These are phyloP conservation scores for Astrothelium macrocarpum DNA, from an alignment of 495 filamentous ascomycete genomes.

Conservation along the genomic window DNA sequence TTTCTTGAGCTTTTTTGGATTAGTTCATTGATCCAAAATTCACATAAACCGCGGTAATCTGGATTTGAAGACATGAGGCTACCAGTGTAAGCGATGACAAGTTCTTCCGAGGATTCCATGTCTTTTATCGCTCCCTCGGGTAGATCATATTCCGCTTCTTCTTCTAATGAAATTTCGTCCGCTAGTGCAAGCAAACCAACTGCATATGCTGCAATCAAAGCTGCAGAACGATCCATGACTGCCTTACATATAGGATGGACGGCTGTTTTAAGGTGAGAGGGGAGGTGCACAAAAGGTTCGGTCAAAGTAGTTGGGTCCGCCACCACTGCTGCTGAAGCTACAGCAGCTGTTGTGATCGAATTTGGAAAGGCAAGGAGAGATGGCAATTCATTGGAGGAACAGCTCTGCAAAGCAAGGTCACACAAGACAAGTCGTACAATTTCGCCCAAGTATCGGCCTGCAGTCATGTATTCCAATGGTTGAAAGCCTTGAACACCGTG, in stretches of 20 bases:
- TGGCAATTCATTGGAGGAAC: not conserved
- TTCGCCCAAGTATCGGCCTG: conserved; percentile 46
- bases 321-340: not conserved
- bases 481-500: conserved; percentile 32
- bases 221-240: conserved; percentile 59
- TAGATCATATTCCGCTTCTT: conserved; percentile 20
- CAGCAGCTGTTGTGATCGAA: not conserved
- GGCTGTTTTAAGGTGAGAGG: not conserved
- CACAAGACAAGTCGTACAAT: conserved; percentile 39
- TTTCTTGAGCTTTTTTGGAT: conserved; percentile 47
- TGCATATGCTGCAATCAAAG: conserved; percentile 61
- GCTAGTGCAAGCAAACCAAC: conserved; percentile 58
- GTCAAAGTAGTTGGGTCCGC: not conserved
- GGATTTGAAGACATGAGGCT: conserved; percentile 72
- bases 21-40: conserved; percentile 55
- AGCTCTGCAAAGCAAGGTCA: not conserved
- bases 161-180: conserved; percentile 43
- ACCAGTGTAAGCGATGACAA: conserved; percentile 69
- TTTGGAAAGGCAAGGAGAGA: not conserved
- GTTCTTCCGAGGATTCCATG: conserved; percentile 36
- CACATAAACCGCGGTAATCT: conserved; percentile 58
- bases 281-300: not conserved
- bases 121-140: not conserved
- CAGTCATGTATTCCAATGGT: conserved; percentile 42
- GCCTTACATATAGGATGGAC: conserved; percentile 29